Evolutionary conservation across 1,139 yeast genomes (phyloP).

Genomic region (Eremothecium sinecaudum): DNA sequence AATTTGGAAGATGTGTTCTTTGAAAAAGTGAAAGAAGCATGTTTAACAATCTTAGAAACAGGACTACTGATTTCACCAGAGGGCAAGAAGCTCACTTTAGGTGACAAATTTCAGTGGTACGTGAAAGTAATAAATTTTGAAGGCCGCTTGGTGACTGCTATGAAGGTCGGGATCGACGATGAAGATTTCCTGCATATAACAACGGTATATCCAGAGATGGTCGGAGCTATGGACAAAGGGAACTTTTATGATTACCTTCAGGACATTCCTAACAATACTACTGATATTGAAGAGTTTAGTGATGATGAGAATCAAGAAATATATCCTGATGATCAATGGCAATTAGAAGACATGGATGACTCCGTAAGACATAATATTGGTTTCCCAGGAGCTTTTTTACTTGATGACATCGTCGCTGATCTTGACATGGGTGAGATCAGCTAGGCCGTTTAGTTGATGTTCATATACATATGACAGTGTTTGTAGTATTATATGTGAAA

Average conservation of each 20-base stretch:
- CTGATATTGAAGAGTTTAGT: too few species aligned
- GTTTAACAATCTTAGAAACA: slow-evolving; percentile 15
- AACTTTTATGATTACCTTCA: neutral
- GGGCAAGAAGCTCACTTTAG: slow-evolving; percentile 10
- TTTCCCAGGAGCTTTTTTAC: too few species aligned
- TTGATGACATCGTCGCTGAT: too few species aligned
- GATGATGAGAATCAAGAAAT: too few species aligned
- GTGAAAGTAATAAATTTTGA: slow-evolving; percentile 18
- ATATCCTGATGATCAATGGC: too few species aligned
- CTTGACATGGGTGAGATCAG: too few species aligned
- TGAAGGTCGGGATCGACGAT: neutral
- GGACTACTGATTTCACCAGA: slow-evolving; percentile 15
- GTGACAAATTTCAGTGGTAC: slow-evolving; percentile 20
- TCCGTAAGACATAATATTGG: too few species aligned
- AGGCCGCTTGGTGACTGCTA: slow-evolving; percentile 9
- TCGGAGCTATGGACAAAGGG: slow-evolving; percentile 1
- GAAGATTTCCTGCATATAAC: neutral
- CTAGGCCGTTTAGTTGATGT: too few species aligned
- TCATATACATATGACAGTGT: too few species aligned
- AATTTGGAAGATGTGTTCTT: slow-evolving; percentile 7
- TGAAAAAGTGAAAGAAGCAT: slow-evolving; percentile 15
- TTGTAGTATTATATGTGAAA: too few species aligned
- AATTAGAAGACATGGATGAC: too few species aligned
- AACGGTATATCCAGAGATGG: neutral
- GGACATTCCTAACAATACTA: neutral